These are phyloP conservation scores for Salix viminalis DNA, from an alignment of 345 rosid species.

Conservation along the genomic window DNA sequence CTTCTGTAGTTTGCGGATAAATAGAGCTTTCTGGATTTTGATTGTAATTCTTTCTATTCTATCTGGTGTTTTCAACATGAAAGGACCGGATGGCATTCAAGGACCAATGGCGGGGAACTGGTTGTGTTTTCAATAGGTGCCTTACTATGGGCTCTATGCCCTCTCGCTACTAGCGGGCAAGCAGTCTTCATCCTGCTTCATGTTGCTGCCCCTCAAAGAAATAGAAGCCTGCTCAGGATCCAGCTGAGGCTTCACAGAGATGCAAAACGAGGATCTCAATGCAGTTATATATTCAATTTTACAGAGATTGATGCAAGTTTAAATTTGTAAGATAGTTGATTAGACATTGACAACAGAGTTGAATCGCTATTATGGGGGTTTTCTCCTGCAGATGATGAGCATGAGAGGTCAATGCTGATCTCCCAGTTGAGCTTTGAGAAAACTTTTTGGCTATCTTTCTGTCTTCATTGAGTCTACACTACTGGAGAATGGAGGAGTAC, in stretches of 20 bases:
- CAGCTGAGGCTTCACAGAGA: constrained; percentile 68
- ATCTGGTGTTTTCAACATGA: constrained; percentile 77
- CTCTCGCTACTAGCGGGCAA: too few relatives aligned
- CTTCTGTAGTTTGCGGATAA: not conserved
- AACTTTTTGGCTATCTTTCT: constrained; percentile 87
- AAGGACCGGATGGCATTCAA: constrained; percentile 94
- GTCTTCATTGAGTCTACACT: constrained; percentile 95
- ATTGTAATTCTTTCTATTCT: constrained; percentile 12
- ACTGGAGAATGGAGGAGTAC: constrained; percentile 85
- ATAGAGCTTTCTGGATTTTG: constrained; percentile 6
- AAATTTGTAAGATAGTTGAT: not conserved
- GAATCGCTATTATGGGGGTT: not conserved
- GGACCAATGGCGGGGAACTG: constrained; percentile 96
- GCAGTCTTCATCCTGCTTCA: constrained; percentile 63
- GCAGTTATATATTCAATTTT: constrained; percentile 90
- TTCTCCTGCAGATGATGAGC: constrained; percentile 60
- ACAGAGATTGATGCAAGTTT: constrained; percentile 71
- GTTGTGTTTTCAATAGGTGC: constrained; percentile 86
- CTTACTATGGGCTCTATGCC: too few relatives aligned
- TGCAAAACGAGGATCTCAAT: constrained; percentile 76
- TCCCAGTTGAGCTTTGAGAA: constrained; percentile 92
- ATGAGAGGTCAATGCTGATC: constrained; percentile 90
- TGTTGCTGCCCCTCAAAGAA: constrained; percentile 67
- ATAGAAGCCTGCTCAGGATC: constrained; percentile 61
- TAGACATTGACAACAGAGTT: not conserved